Percentiles rank a stretch among this genome's conserved stretches.
Conservation (phyloP, 2,329 filamentous ascomycete genomes). For the Chaetomium sp. region DNA sequence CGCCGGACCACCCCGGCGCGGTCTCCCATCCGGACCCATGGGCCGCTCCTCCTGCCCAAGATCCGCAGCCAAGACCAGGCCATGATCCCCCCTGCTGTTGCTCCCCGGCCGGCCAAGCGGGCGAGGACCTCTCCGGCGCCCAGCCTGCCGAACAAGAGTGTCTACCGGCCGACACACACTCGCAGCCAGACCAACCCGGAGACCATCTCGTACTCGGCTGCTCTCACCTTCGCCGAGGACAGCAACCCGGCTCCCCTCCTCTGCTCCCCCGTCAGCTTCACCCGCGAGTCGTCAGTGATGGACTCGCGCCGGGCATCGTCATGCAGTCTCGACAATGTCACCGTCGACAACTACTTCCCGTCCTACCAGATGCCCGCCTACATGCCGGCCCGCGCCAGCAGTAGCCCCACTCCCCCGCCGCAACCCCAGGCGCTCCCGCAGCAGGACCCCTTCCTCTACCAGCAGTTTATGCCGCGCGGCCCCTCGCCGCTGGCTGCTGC, state of each 20-base stretch:
- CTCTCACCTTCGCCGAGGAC: slow-evolving; percentile 46
- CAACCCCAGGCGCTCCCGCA: slow-evolving; percentile 38
- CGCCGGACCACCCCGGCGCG: slow-evolving; percentile 67
- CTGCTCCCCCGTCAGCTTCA: slow-evolving; percentile 65
- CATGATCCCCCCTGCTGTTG: slow-evolving; percentile 62
- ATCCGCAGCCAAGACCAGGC: slow-evolving; percentile 83
- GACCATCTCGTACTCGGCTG: slow-evolving; percentile 48
- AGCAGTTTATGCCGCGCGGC: slow-evolving; percentile 50
- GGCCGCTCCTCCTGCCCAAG: slow-evolving; percentile 79
- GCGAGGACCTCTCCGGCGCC: slow-evolving; percentile 56
- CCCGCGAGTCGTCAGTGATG: slow-evolving; percentile 48
- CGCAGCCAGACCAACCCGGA: slow-evolving; percentile 66
- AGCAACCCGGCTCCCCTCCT: slow-evolving; percentile 53
- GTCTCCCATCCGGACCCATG: slow-evolving; percentile 75
- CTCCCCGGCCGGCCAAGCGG: slow-evolving; percentile 56
- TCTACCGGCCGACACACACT: slow-evolving; percentile 51
- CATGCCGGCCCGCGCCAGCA: slow-evolving; percentile 42
- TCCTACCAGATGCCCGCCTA: slow-evolving; percentile 74
- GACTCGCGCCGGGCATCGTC: slow-evolving; percentile 63
- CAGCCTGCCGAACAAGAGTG: slow-evolving; percentile 35
- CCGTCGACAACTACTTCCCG: slow-evolving; percentile 77
- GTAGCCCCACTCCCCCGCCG: slow-evolving; percentile 35
- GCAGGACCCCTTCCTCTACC: slow-evolving; percentile 51
- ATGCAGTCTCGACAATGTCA: slow-evolving; percentile 66
- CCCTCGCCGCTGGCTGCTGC: slow-evolving; percentile 48